A percentile compares a stretch with the other conserved stretches of the same genome.
phyloP scores from a whole-genome alignment of 2,329 filamentous ascomycete genomes.

The Fusarium lyarnte region DNA sequence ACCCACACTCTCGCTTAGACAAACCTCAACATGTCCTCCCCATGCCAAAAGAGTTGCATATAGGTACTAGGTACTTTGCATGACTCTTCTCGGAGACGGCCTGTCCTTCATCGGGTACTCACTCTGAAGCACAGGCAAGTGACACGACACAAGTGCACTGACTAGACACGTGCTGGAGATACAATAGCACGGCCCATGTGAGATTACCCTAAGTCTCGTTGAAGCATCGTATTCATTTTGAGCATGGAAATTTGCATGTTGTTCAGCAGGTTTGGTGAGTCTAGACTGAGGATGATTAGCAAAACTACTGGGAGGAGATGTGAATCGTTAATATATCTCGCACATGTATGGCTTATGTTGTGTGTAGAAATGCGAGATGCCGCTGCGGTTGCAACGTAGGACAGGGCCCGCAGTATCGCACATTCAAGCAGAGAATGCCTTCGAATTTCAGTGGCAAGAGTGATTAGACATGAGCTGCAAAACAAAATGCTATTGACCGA shows the following conservation, averaged over 20 bases:
- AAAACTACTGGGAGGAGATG: not conserved
- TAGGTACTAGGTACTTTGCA: conserved; percentile 9
- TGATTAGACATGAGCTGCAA: conserved; percentile 5
- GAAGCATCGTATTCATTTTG: conserved; percentile 1
- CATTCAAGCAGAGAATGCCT: conserved; percentile 4
- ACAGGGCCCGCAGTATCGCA: conserved; percentile 22
- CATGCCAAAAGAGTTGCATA: not conserved
- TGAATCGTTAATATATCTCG: conserved; percentile 23
- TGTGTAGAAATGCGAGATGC: conserved; percentile 37
- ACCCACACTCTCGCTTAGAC: conserved; percentile 36
- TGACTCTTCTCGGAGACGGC: conserved; percentile 16
- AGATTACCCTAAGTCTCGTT: conserved; percentile 5
- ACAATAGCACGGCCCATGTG: conserved; percentile 21
- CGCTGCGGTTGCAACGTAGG: conserved; percentile 35
- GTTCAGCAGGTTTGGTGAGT: not conserved
- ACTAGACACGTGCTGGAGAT: conserved; percentile 34
- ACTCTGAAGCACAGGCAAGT: conserved; percentile 30
- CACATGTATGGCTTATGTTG: conserved; percentile 22
- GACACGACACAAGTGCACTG: conserved; percentile 15
- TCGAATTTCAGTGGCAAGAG: not conserved
- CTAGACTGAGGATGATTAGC: not conserved
- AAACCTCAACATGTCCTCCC: conserved; percentile 19
- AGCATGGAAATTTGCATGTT: not conserved
- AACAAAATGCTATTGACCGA: not conserved
- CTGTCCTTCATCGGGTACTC: conserved; percentile 31